These are phyloP conservation scores for Metroxylon sagu DNA, from an alignment of 176 grass and related monocot species.

Conservation along the genomic window DNA sequence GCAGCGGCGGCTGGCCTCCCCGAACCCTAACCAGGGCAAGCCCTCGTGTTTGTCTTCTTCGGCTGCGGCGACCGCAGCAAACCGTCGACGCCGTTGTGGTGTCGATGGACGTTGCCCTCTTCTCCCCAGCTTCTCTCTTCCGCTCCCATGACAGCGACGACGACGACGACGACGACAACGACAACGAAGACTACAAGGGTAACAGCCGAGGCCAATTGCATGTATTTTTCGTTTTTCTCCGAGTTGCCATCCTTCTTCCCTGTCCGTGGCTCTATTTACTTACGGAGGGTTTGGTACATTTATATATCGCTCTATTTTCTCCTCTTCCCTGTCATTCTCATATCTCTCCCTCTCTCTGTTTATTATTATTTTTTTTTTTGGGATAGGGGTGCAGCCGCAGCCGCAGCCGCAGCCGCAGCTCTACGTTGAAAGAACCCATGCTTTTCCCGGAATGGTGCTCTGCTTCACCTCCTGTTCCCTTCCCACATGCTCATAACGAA, in stretches of 20 bases:
- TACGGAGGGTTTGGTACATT: no score
- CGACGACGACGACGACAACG: conserved; percentile 15
- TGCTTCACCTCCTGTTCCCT: neutral
- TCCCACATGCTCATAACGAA: neutral
- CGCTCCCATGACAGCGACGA: conserved; percentile 19
- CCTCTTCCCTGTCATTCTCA: neutral
- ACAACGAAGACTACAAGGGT: conserved; percentile 15
- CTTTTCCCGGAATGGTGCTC: conserved; percentile 23
- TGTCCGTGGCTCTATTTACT: no score
- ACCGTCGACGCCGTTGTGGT: no score
- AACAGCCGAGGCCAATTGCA: neutral
- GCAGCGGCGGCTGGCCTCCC: no score
- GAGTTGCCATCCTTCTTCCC: no score
- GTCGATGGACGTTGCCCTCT: conserved; percentile 42
- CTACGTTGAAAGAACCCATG: conserved; percentile 33
- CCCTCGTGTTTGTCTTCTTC: no score
- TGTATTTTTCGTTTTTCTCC: neutral
- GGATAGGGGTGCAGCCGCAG: neutral
- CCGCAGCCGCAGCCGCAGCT: neutral
- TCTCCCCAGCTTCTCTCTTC: conserved; percentile 51
- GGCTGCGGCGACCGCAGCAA: no score
- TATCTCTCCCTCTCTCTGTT: neutral
- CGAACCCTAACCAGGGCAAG: no score
- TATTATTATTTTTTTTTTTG: neutral
- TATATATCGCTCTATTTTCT: no score